Evolutionary conservation across 2,329 filamentous ascomycete genomes (phyloP), one percentile per base, ranked within the genome.

Genomic region (Fusarium praegraminearum): DNA sequence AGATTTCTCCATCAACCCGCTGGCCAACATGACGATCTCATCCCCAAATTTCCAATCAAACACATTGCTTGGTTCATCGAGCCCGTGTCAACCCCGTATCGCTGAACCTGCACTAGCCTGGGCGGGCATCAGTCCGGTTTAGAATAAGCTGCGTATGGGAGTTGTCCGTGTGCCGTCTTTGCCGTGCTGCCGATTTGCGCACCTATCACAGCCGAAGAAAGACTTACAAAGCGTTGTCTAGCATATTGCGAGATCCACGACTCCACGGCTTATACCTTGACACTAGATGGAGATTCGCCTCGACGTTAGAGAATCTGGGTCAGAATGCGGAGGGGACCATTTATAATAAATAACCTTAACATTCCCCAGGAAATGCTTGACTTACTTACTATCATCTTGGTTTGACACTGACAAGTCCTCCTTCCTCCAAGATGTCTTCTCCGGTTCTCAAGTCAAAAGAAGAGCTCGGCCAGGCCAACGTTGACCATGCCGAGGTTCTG

Each of bases 401-500:
- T 28, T 41, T 20, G 4, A 18, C 20, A 22, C 18, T 32, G 28
- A 9, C 18, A 38, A 38, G 15, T 13, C 13, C 7, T 18, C 1
- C 9, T 30, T 5, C 50, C 12, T 11, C 20, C 26, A 64, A 61
- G 2, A 60, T 67, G 40, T 47, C 64, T 12, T 58, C 57, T 33
- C 45, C 33, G 12, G 40, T 47, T 38, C 18, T 50, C 13, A 58
- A 65, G 51, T 20, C 61, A 28, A 63, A 67, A 44, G 57, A 45
- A 15, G 46, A 56, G n/a, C 18, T 58, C 30, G 57, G 53, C 26
- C 44, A 62, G 6, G n/a, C 55, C 24, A 69, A 75, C 3, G 54
- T 72, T 28, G 67, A 51, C 43, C 70, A 61, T 33, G 20, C 33
- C 1, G 53, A 66, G 30, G 44, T 57, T 22, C 54, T 69, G 11